These are phyloP conservation scores for Dunaliella sp. DNA, from an alignment of 139 green algal species.

Conservation along the genomic window DNA sequence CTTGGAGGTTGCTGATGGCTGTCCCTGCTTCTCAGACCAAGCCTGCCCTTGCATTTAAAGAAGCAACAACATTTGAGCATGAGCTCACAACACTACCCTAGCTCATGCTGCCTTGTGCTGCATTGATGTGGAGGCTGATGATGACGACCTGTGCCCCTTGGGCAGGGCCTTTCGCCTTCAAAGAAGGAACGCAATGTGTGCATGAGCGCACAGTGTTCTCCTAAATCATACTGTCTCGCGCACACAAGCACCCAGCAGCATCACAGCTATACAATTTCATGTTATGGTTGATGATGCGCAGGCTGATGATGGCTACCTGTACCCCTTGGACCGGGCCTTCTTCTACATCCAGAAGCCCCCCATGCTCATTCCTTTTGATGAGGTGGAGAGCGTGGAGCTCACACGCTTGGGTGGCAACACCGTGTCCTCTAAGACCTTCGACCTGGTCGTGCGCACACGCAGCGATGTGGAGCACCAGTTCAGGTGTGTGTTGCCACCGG, in stretches of 20 bases:
- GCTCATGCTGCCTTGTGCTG: too few species aligned
- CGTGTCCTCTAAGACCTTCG: slow-evolving; percentile 83
- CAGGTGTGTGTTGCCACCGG: slow-evolving; percentile 28
- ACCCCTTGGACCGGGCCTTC: slow-evolving; percentile 94
- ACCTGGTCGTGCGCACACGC: slow-evolving; percentile 80
- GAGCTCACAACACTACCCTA: too few species aligned
- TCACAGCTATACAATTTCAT: too few species aligned
- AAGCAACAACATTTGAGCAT: too few species aligned
- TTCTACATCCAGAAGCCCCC: slow-evolving; percentile 98
- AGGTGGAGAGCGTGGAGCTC: slow-evolving; percentile 92
- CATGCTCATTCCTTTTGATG: slow-evolving; percentile 74
- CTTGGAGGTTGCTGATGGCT: too few species aligned
- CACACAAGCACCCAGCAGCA: too few species aligned
- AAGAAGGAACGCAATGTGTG: too few species aligned
- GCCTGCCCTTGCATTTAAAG: too few species aligned
- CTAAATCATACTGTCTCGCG: too few species aligned
- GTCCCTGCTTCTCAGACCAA: too few species aligned
- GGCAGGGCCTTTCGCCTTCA: slow-evolving; percentile 93
- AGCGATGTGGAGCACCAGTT: slow-evolving; percentile 47
- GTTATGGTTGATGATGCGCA: too few species aligned
- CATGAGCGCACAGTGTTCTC: too few species aligned
- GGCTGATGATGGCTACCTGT: slow-evolving; percentile 75
- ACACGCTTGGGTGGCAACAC: slow-evolving; percentile 71
- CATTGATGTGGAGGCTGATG: slow-evolving; percentile 42
- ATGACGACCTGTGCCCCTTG: slow-evolving; percentile 89